Evolutionary conservation across 2,329 filamentous ascomycete species (phyloP).

Genomic region (Diaporthe velutina): DNA sequence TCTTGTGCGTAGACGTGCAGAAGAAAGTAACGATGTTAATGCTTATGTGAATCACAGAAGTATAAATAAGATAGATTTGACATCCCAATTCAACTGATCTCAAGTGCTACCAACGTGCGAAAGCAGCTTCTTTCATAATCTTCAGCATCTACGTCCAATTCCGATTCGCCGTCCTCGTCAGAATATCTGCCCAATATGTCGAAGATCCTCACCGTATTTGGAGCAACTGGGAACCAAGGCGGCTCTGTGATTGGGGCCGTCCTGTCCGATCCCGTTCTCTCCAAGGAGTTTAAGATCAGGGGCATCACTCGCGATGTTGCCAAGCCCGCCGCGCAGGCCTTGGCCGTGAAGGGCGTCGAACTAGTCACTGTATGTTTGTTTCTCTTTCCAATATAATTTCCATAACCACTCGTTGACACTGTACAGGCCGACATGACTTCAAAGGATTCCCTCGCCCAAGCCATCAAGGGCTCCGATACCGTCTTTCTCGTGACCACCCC

Average conservation of each 20-base stretch:
- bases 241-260: constrained; percentile 59
- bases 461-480: constrained; percentile 57
- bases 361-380: not conserved
- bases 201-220: constrained; percentile 56
- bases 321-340: constrained; percentile 54
- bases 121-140: too few species aligned
- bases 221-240: constrained; percentile 64
- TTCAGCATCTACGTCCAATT: too few species aligned
- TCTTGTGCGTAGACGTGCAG: not conserved
- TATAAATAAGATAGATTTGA: not conserved
- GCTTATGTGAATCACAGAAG: not conserved
- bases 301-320: constrained; percentile 60
- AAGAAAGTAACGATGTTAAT: not conserved
- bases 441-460: constrained; percentile 50
- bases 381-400: too few species aligned
- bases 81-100: too few species aligned
- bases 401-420: too few species aligned
- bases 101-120: too few species aligned
- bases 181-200: not conserved
- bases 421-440: constrained; percentile 57
- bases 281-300: constrained; percentile 58
- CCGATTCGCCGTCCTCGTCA: too few species aligned
- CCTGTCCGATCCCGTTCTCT: constrained; percentile 60
- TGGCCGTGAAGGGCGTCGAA: constrained; percentile 57
- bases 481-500: constrained; percentile 53